Evolutionary conservation across 1,139 yeast genomes (phyloP).

Genomic region (Starmera stellimalicola): DNA sequence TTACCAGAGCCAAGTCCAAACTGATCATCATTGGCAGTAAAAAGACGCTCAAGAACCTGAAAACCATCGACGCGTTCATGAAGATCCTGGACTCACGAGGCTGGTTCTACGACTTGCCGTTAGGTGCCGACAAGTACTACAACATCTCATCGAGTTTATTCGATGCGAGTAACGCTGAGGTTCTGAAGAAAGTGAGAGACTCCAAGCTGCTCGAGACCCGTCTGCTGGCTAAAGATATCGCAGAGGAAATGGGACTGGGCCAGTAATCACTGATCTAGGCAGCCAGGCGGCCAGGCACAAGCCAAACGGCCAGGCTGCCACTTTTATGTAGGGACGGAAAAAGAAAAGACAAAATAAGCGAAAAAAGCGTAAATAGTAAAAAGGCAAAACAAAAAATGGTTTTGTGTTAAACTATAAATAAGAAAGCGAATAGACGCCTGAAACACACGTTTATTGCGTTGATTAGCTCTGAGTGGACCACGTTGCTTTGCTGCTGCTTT

Average conservation of each 20-base stretch:
- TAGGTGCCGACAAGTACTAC: slow-evolving; percentile 32
- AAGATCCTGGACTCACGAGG: slow-evolving; percentile 44
- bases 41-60: slow-evolving; percentile 46
- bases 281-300: too few relatives aligned
- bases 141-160: slow-evolving; percentile 7
- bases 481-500: too few relatives aligned
- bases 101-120: slow-evolving; percentile 58
- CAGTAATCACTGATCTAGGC: too few relatives aligned
- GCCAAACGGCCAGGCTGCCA: too few relatives aligned
- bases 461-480: too few relatives aligned
- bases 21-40: slow-evolving; percentile 75
- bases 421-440: too few relatives aligned
- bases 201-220: slow-evolving; percentile 3
- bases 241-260: slow-evolving; percentile 13
- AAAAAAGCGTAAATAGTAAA: too few relatives aligned
- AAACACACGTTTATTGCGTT: too few relatives aligned
- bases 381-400: too few relatives aligned
- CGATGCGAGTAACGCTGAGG: slow-evolving; percentile 1
- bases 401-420: too few relatives aligned
- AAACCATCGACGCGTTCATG: slow-evolving; percentile 54
- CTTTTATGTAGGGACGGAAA: too few relatives aligned
- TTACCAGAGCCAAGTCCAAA: slow-evolving; percentile 83
- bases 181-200: background rate
- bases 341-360: too few relatives aligned
- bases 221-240: slow-evolving; percentile 13